Base-by-base conservation (phyloP, 495 filamentous ascomycete species). In the Xylaria telfairii region DNA sequence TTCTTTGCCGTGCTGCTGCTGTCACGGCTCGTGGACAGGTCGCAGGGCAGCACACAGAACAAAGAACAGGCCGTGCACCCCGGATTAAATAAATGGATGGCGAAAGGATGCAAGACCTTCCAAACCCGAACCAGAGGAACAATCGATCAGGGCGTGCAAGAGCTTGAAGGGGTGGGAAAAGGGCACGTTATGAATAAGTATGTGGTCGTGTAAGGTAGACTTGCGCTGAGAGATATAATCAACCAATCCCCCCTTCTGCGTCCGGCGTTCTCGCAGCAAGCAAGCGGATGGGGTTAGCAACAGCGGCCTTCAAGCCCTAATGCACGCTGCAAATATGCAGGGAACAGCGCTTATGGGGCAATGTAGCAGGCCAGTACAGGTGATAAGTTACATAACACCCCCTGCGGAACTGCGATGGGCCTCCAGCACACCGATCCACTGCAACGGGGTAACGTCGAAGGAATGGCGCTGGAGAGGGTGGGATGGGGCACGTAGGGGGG, bases 401-500 rank as follows among this genome's bases (percentile, higher is more conserved):
- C 44, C 46, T 42, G 65, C 47, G 24, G 46, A 3, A 13, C 49
- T 56, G 37, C 32, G 26, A 30, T 19, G 34, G 56, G 13, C 51
- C 8, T 15, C 4, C 10, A 42, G 17, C 34, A 32, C 59, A 28
- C 59, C 42, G 62, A 37, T 65, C 41, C 53, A 60, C 37, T 47
- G 41, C 66, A 68, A 61, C 34, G 67, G 62, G 54, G 65, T 57
- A 68, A 68, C 65, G 42, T 67, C 30, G 44, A 49, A 44, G 47
- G 65, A 57, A 54, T 57, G 39, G 51, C 24, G 21, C 49, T 46
- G 39, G 42, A 8, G 59, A 54, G 46, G 21, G 47, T 56, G 68
- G 59, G 34, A 56, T 44, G 46, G 60, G 60, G 68, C 8, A n/a
- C n/a, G 68, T 21, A 56, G 47, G 28, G 54, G 30, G 56, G 46